A percentile compares a stretch with the other conserved stretches of the same genome.
Conservation (phyloP, 1,284 basidiomycete genomes). For the Ceratorhiza oryzae-sativae region DNA sequence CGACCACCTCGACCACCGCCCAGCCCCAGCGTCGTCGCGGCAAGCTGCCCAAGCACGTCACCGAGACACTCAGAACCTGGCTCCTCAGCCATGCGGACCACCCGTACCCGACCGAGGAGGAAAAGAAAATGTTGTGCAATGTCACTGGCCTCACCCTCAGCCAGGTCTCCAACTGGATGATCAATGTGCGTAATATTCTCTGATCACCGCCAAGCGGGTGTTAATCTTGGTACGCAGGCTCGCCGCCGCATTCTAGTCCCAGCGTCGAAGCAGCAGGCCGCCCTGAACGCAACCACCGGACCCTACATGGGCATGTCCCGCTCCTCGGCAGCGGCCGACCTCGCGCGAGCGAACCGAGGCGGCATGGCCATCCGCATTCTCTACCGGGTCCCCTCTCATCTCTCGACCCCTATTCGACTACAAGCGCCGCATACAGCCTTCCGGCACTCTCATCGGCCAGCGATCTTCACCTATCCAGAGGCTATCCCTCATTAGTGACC, state of each 20-base stretch:
- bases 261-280: slow-evolving; percentile 68
- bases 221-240: slow-evolving; percentile 58
- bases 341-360: slow-evolving; percentile 26
- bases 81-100: slow-evolving; percentile 86
- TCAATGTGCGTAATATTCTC: slow-evolving; percentile 73
- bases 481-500: slow-evolving; percentile 10
- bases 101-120: slow-evolving; percentile 88
- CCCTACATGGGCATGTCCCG: slow-evolving; percentile 27
- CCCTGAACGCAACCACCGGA: slow-evolving; percentile 56
- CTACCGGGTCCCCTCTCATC: neutral
- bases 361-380: slow-evolving; percentile 14
- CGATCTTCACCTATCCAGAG: slow-evolving; percentile 15
- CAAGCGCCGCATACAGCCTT: slow-evolving; percentile 22
- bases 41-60: slow-evolving; percentile 88
- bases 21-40: slow-evolving; percentile 69
- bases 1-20: slow-evolving; percentile 14
- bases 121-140: slow-evolving; percentile 87
- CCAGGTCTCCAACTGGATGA: slow-evolving; percentile 92
- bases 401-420: slow-evolving; percentile 7
- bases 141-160: slow-evolving; percentile 86
- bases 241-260: slow-evolving; percentile 81
- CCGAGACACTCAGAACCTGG: slow-evolving; percentile 90
- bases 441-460: slow-evolving; percentile 9
- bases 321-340: slow-evolving; percentile 21
- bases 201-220: slow-evolving; percentile 20